Evolutionary conservation across 2,329 filamentous ascomycete species (phyloP), one percentile per base, ranked within the genome.

Genomic region (Diaporthe capsici): DNA sequence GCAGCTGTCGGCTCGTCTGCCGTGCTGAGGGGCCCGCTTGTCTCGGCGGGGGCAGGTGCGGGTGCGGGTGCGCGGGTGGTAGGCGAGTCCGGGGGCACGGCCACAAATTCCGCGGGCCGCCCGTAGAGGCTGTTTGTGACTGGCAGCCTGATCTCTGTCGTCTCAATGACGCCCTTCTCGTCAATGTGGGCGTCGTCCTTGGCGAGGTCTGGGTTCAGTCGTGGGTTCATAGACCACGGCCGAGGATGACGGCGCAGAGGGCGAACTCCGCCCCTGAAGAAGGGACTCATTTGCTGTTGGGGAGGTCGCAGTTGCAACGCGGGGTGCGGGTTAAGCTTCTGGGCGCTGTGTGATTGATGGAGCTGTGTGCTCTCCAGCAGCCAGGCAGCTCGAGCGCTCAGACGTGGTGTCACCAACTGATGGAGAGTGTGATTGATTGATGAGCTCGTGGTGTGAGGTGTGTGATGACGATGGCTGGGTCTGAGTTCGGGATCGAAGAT

Each of bases 81-180:
- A 34, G 71, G 71, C 49, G 53, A 51, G n/a, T 65, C 71, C 17
- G 57, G 37, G 28, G 25, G 37, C 31, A 65, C 71, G 55, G 47
- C 10, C 25, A 63, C 51, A 47, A 53, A 57, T 34, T 31, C 53
- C 15, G 39, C 4, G 13, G 70, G 73, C 49, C 72, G 72, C 7
- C 55, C 47, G 31, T 77, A 77, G 55, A 77, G 37, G 25, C 73
- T 75, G 51, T 77, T 77, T 51, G 74, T 75, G 49, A 77, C 76
- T 34, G 76, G 76, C n/a, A 77, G 71, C 25, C 34, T 58, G 25
- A 75, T 25, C n/a, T 63, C 71, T 6, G 73, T 73, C 5, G 67
- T 65, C 20, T 73, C 63, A 13, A 68, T 37, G 15, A 68, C 20
- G 6, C 63, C 76, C 31, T 73, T 72, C 53, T 73, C 61, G 49